These are phyloP conservation scores for Coniferiporia sulphurascens DNA, from an alignment of 1,284 basidiomycete genomes.

Conservation along the genomic window DNA sequence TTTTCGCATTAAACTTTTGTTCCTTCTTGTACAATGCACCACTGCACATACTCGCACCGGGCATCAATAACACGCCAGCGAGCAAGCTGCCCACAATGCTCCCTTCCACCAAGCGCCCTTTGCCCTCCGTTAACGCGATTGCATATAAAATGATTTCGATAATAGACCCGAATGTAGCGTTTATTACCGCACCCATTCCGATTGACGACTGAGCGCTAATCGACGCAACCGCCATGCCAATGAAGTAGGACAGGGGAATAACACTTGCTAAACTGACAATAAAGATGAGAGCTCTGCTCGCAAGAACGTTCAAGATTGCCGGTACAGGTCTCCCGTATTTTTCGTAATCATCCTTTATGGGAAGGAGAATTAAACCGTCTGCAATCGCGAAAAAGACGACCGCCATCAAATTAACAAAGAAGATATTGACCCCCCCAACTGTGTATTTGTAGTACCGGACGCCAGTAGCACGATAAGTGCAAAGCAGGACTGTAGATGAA, in stretches of 20 bases:
- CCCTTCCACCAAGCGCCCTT: conserved; percentile 94
- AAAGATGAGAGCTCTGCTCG: conserved; percentile 82
- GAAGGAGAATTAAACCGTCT: conserved; percentile 83
- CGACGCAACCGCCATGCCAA: conserved; percentile 99
- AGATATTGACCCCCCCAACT: conserved; percentile 96
- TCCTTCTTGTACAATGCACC: conserved; percentile 91
- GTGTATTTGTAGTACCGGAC: conserved; percentile 99
- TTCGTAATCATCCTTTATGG: conserved; percentile 57
- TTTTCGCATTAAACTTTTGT: conserved; percentile 97
- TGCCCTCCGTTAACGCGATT: conserved; percentile 85
- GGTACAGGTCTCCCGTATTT: conserved; percentile 54
- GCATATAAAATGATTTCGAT: conserved; percentile 96
- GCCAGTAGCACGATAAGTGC: conserved; percentile 91
- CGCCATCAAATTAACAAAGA: conserved; percentile 95
- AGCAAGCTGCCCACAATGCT: conserved; percentile 93
- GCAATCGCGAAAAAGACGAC: conserved; percentile 95
- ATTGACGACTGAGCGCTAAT: conserved; percentile 98
- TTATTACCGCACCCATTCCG: conserved; percentile 99
- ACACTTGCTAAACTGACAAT: conserved; percentile 84
- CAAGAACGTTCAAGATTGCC: conserved; percentile 63
- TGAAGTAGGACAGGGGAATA: conserved; percentile 97
- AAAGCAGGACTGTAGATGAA: conserved; percentile 84
- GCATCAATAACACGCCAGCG: conserved; percentile 96
- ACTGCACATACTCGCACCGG: conserved; percentile 95
- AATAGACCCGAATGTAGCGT: conserved; percentile 97